Base-by-base conservation (phyloP, 768 basidiomycete genomes). In the Termitomyces sp. region DNA sequence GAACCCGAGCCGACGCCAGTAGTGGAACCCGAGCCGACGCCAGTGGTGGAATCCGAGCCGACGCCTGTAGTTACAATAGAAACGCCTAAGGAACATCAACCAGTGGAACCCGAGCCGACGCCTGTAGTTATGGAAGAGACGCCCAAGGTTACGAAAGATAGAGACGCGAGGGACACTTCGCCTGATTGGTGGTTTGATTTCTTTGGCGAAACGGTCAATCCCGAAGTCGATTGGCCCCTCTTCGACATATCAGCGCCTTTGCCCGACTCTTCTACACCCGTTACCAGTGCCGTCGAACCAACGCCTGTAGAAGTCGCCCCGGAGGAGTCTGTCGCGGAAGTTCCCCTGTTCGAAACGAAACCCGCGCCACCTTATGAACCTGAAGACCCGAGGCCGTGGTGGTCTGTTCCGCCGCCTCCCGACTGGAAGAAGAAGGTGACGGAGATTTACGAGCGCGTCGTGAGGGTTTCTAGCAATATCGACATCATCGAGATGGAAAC, bases 351-450 rank as follows among this genome's bases (percentile, higher is more conserved):
- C 33, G 40, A 13, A 22, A n/a, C 25, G 22, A 45, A 25, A 45
- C 16, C 27, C 16, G 10, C 43, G 3, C 9, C 9, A 5, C 15
- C 7, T 38, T 50, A 50, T 41, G 12, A 39, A 23, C 36, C 23
- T 25, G 18, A 29, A 22, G 18, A 50, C 27, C 23, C 49, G 4
- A 39, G 33, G 32, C 49, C 49, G 7, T 50, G 49, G 49, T 40
- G 49, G 49, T 25, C 38, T 1, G 49, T 39, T 10, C 49, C 49
- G 2, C 49, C 49, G 16, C 49, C 49, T 31, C 32, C 49, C 16
- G 49, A 50, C 39, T 50, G 49, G 49, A 50, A 39, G 38, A 20
- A 7, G n/a, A 50, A 50, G 27, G 27, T 50, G 13, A 41, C 49
- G 22, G 5, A 15, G n/a, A 40, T 39, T 38, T 50, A 23, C 3